Conservation (phyloP, 192 early-diverging fungal genomes). For the Gonapodya prolifera region DNA sequence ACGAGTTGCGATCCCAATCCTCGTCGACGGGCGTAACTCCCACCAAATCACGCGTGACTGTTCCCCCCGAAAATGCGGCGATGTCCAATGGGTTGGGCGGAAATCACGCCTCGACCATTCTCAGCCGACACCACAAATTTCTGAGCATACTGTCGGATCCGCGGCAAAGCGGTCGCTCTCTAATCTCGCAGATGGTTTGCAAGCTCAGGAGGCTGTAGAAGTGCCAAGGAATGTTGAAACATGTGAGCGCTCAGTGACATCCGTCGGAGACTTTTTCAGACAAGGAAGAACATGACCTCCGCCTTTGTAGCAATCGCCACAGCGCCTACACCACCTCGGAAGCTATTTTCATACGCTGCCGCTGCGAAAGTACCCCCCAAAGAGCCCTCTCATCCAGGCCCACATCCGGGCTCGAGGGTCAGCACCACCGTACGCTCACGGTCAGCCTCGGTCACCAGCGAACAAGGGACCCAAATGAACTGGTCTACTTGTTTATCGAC, state of each 20-base stretch:
- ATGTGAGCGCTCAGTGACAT: not conserved
- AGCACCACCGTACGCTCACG: not conserved
- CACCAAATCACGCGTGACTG: not conserved
- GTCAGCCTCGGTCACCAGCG: not conserved
- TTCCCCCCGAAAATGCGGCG: not conserved
- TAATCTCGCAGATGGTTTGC: not conserved
- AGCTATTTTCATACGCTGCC: not conserved
- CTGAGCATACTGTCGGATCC: not conserved
- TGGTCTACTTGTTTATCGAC: not conserved
- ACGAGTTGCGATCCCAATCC: not conserved
- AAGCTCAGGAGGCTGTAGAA: not conserved
- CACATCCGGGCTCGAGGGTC: not conserved
- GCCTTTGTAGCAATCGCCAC: not conserved
- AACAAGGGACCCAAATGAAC: not conserved
- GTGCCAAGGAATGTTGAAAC: not conserved
- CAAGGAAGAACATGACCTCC: not conserved
- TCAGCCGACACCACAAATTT: not conserved
- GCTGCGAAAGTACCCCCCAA: not conserved
- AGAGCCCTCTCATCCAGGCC: not conserved
- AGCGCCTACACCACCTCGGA: not conserved
- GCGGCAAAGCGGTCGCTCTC: not conserved
- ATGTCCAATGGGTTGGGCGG: not conserved
- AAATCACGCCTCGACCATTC: not conserved
- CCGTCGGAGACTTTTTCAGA: not conserved
- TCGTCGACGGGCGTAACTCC: not conserved